Evolutionary conservation across 495 filamentous ascomycete species (phyloP).

Genomic region (Xeromyces bisporus): DNA sequence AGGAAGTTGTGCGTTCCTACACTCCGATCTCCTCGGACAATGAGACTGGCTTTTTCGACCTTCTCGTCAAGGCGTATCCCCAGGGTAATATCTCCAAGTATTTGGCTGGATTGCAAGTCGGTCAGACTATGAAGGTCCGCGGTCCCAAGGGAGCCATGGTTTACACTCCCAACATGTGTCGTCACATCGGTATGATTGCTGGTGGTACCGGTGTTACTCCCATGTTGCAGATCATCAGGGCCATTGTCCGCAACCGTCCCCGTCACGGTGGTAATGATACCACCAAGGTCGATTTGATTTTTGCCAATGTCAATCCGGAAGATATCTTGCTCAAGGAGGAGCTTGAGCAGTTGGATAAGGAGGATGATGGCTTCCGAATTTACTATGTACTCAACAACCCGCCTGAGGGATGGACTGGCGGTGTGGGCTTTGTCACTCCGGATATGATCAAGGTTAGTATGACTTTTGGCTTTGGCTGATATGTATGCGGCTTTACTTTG

Average conservation of each 20-base stretch:
- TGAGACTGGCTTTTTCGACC: conserved; percentile 85
- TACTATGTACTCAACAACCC: conserved; percentile 96
- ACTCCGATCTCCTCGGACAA: conserved; percentile 90
- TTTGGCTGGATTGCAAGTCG: conserved; percentile 63
- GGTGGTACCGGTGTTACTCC: conserved; percentile 96
- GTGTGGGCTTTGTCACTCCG: conserved; percentile 80
- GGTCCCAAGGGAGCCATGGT: conserved; percentile 96
- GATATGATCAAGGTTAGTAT: conserved; percentile 82
- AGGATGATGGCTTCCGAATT: conserved; percentile 66
- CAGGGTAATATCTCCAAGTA: conserved; percentile 91
- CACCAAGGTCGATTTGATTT: conserved; percentile 84
- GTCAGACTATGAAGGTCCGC: conserved; percentile 72
- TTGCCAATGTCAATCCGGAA: conserved; percentile 84
- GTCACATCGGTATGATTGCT: conserved; percentile 92
- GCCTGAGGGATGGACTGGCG: conserved; percentile 73
- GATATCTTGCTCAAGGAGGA: conserved; percentile 91
- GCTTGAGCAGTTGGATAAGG: conserved; percentile 55
- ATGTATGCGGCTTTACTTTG: background rate
- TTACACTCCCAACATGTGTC: conserved; percentile 86
- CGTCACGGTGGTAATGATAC: conserved; percentile 52
- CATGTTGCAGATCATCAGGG: conserved; percentile 89
- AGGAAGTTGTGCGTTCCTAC: conserved; percentile 90
- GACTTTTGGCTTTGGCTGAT: background rate
- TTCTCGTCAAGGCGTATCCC: conserved; percentile 93
- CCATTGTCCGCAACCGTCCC: conserved; percentile 67